Base-by-base conservation (phyloP, 495 filamentous ascomycete species). In the Aspergillus baeticus region DNA sequence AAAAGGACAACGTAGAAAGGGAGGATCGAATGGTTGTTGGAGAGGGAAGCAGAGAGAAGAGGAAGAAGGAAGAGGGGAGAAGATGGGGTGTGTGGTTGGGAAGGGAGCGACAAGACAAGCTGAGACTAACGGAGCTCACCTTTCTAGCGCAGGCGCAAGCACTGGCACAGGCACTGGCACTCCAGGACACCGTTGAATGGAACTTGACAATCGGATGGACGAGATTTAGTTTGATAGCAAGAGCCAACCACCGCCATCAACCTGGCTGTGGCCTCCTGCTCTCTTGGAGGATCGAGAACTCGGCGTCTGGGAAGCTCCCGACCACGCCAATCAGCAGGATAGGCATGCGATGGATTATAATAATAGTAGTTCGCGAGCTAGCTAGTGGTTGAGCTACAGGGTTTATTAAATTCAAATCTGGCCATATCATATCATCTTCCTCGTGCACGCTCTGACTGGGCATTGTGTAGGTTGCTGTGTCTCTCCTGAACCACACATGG, bases 21-120 rank as follows among this genome's bases (percentile, higher is more conserved):
- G 21, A 55, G 17, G 22, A 35, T 21, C 14, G 18, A 21, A 14
- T 20, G 38, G 39, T 37, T n/a, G 51, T 42, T 55, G 42, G 39
- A 33, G 49, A 43, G 29, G 17, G 47, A 48, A 37, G 38, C 48
- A 54, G 51, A 59, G 57, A 66, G 60, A 53, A 49, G 49, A 48
- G 26, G 55, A 49, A 49, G 61, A 55, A 57, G 52, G 59, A 61
- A 53, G 57, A 48, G 55, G 26, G 55, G 34, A 53, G 57, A 23
- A 59, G 11, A 57, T 47, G 43, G 54, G 22, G 39, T 47, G 29
- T 31, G 39, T 35, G n/a, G 18, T 54, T 49, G 51, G 34, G 51
- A 26, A 44, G 42, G 29, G 14, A 48, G 35, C 21, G 29, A 56
- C 36, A 41, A 29, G 26, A 8, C 26, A 29, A 29, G 26, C 26